Evolutionary conservation across 2,329 filamentous ascomycete species (phyloP).

Genomic region (Aspergillus sp.): DNA sequence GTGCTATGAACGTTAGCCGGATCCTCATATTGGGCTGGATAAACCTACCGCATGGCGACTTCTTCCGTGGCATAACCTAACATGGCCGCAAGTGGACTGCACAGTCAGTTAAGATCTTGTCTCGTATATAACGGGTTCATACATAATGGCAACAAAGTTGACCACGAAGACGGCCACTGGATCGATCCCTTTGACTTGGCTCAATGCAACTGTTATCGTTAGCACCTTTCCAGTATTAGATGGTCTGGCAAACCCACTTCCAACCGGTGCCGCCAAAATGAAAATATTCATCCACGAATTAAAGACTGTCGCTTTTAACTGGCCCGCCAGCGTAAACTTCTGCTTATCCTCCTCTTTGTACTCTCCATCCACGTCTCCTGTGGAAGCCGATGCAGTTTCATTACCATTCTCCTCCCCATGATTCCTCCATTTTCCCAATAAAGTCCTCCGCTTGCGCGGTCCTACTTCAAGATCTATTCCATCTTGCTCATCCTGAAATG

Average conservation of each 20-base stretch:
- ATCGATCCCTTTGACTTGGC: constrained; percentile 53
- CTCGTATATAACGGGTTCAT: constrained; percentile 3
- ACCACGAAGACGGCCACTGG: constrained; percentile 68
- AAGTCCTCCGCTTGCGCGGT: constrained; percentile 21
- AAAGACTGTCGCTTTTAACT: constrained; percentile 61
- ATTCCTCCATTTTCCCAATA: constrained; percentile 14
- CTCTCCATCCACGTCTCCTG: not conserved
- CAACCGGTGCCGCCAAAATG: constrained; percentile 68
- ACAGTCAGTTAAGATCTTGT: constrained; percentile 1
- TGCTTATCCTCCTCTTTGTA: constrained; percentile 15
- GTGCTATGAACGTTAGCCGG: constrained; percentile 34
- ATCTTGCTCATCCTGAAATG: constrained; percentile 8
- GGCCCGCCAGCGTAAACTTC: constrained; percentile 32
- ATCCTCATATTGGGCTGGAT: constrained; percentile 18
- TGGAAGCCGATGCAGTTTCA: not conserved
- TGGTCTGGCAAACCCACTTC: constrained; percentile 40
- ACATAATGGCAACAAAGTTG: constrained; percentile 88
- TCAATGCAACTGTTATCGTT: constrained; percentile 51
- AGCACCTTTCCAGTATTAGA: constrained; percentile 1
- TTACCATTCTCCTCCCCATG: constrained; percentile 7
- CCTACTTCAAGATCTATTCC: constrained; percentile 8
- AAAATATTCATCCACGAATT: constrained; percentile 83
- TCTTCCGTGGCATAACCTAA: constrained; percentile 87
- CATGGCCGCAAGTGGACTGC: constrained; percentile 68
- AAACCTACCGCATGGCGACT: constrained; percentile 53